Percentiles rank a stretch among this genome's conserved stretches.
These are phyloP conservation scores for Auricularia sp. DNA, from an alignment of 768 basidiomycete species.

Conservation along the genomic window DNA sequence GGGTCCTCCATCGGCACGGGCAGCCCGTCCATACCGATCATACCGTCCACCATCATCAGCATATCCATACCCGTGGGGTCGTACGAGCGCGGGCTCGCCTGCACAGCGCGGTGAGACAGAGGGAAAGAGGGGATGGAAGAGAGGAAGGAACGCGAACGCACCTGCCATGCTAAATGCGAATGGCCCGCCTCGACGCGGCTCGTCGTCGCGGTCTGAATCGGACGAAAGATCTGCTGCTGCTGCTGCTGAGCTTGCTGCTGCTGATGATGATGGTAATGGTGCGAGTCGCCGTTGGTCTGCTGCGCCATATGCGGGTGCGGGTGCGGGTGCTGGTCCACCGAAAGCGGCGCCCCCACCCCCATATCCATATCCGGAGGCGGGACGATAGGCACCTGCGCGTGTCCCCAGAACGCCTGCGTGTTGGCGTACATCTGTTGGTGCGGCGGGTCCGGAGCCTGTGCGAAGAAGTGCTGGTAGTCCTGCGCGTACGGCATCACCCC, in stretches of 20 bases:
- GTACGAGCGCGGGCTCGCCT: too few relatives aligned
- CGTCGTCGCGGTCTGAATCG: not conserved
- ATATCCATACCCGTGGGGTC: too few relatives aligned
- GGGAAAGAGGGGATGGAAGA: not conserved
- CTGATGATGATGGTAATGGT: not conserved
- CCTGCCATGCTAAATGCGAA: constrained; percentile 1
- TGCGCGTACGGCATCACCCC: not conserved
- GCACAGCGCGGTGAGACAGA: not conserved
- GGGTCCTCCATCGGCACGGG: constrained; percentile 3
- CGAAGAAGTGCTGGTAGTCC: not conserved
- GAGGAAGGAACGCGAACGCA: not conserved
- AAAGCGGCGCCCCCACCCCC: not conserved
- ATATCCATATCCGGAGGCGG: not conserved
- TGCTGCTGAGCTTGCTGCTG: not conserved
- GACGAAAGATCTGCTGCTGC: not conserved
- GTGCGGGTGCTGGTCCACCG: not conserved
- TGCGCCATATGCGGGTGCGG: not conserved
- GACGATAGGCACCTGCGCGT: not conserved
- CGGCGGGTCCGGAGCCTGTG: not conserved
- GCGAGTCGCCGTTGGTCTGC: not conserved
- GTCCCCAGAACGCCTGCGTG: not conserved
- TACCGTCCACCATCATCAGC: too few relatives aligned
- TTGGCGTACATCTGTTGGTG: not conserved
- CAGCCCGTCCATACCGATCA: not conserved
- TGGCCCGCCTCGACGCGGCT: not conserved